A percentile compares a stretch with the other conserved stretches of the same genome.
phyloP scores from a whole-genome alignment of 331 rosid species.

The Rhamnella rubrinervis region DNA sequence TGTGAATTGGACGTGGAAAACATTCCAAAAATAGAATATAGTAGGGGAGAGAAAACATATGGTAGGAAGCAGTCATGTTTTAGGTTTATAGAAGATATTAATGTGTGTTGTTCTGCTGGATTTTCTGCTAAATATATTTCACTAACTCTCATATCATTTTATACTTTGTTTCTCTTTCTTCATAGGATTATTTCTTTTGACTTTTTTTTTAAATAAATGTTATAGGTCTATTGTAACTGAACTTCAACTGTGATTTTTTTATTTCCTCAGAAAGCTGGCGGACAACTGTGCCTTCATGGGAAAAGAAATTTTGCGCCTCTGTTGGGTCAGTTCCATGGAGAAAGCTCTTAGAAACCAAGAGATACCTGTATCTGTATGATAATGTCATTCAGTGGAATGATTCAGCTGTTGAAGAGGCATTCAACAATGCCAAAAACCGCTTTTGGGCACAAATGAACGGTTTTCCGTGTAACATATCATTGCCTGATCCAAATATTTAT shows the following conservation, averaged over 20 bases:
- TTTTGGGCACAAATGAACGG: constrained; percentile 61
- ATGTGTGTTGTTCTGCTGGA: no score
- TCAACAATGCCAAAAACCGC: constrained; percentile 63
- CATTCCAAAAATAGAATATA: no score
- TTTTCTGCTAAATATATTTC: no score
- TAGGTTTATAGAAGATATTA: no score
- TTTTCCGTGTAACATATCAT: constrained; percentile 37
- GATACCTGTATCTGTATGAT: constrained; percentile 42
- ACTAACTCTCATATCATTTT: neutral
- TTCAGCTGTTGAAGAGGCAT: constrained; percentile 79
- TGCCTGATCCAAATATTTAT: constrained; percentile 69
- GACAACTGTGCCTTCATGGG: constrained; percentile 66
- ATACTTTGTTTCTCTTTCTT: neutral
- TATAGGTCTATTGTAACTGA: constrained; percentile 15
- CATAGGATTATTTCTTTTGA: neutral
- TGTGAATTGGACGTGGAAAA: no score
- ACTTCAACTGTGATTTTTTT: constrained; percentile 13
- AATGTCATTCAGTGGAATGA: constrained; percentile 70
- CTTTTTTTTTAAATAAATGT: constrained; percentile 5
- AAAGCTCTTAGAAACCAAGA: constrained; percentile 58
- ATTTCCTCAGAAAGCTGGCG: constrained; percentile 42
- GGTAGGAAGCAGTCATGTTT: no score
- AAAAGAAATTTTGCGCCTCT: constrained; percentile 55
- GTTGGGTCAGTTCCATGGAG: constrained; percentile 71
- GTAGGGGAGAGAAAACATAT: no score